Percentiles rank a stretch among this genome's conserved stretches.
phyloP scores from a whole-genome alignment of 2,329 filamentous ascomycete species.

The Chrysoporthe austroafricana region DNA sequence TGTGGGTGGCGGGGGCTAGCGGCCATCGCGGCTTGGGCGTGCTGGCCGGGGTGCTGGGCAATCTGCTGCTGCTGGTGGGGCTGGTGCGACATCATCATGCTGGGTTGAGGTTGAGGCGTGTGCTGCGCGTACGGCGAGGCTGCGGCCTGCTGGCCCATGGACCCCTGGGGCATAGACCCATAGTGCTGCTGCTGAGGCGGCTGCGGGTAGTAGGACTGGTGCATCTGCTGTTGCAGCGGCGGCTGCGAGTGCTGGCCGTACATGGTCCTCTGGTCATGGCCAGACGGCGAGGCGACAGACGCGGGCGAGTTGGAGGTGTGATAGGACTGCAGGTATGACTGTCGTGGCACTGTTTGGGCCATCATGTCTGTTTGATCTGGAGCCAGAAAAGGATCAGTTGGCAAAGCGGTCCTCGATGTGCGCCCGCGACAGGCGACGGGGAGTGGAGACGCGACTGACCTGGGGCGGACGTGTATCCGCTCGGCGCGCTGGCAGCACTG shows the following conservation, averaged over 20 bases:
- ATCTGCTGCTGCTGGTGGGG: slow-evolving; percentile 59
- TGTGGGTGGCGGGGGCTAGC: slow-evolving; percentile 60
- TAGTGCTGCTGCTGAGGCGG: slow-evolving; percentile 61
- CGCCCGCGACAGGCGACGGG: neutral
- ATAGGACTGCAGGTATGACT: slow-evolving; percentile 88
- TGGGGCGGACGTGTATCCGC: slow-evolving; percentile 79
- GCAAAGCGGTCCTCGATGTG: neutral
- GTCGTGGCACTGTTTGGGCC: slow-evolving; percentile 73
- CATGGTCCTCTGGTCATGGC: slow-evolving; percentile 85
- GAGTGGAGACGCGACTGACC: slow-evolving; percentile 59
- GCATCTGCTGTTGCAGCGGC: slow-evolving; percentile 76
- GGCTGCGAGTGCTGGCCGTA: slow-evolving; percentile 77
- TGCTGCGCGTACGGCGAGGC: slow-evolving; percentile 66
- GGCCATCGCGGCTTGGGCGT: slow-evolving; percentile 59
- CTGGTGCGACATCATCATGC: slow-evolving; percentile 68
- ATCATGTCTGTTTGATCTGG: slow-evolving; percentile 67
- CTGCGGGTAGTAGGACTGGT: slow-evolving; percentile 61
- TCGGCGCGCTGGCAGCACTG: slow-evolving; percentile 78
- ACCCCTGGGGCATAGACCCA: slow-evolving; percentile 68
- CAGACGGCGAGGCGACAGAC: slow-evolving; percentile 86
- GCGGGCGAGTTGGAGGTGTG: slow-evolving; percentile 95
- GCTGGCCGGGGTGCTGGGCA: slow-evolving; percentile 61
- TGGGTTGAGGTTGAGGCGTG: slow-evolving; percentile 66
- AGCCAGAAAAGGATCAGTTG: slow-evolving; percentile 30
- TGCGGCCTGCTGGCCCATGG: slow-evolving; percentile 34